phyloP scores from a whole-genome alignment of 495 filamentous ascomycete species.

The Diplogelasinospora grovesii region DNA sequence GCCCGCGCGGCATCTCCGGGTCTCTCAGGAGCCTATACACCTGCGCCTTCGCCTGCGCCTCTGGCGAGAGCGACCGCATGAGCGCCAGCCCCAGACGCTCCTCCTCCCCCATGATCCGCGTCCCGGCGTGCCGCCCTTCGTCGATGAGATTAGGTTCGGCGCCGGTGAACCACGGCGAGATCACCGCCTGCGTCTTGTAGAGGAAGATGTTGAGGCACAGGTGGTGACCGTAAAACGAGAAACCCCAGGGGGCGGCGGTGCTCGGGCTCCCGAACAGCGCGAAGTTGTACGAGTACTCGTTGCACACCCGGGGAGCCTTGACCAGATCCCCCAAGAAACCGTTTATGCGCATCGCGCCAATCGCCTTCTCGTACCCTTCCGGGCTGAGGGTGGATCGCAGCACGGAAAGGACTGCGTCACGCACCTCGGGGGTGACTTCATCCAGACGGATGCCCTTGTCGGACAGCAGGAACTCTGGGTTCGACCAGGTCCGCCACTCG shows the following conservation, averaged over 20 bases:
- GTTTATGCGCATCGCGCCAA: constrained; percentile 67
- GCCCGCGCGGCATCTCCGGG: constrained; percentile 54
- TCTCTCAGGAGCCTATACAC: constrained; percentile 52
- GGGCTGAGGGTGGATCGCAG: constrained; percentile 53
- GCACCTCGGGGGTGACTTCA: constrained; percentile 37
- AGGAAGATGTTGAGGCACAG: constrained; percentile 64
- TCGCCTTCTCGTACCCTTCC: constrained; percentile 64
- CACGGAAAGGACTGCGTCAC: constrained; percentile 45
- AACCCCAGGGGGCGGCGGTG: constrained; percentile 56
- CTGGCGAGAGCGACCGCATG: constrained; percentile 55
- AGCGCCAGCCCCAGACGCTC: constrained; percentile 54
- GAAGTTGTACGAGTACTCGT: constrained; percentile 72
- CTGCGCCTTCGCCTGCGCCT: constrained; percentile 45
- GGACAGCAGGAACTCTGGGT: constrained; percentile 61
- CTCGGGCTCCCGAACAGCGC: constrained; percentile 53
- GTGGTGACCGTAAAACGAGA: constrained; percentile 71
- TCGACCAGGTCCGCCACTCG: constrained; percentile 70
- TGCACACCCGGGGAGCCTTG: constrained; percentile 54
- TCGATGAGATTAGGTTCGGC: constrained; percentile 74
- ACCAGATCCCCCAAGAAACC: constrained; percentile 69
- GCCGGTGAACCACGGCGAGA: constrained; percentile 67
- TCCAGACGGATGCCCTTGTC: constrained; percentile 62
- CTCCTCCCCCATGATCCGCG: constrained; percentile 58
- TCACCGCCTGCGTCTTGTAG: constrained; percentile 51
- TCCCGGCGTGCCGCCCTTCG: constrained; percentile 51